Conservation (phyloP, 129 eudicot genomes). For the Apium graveolens region DNA sequence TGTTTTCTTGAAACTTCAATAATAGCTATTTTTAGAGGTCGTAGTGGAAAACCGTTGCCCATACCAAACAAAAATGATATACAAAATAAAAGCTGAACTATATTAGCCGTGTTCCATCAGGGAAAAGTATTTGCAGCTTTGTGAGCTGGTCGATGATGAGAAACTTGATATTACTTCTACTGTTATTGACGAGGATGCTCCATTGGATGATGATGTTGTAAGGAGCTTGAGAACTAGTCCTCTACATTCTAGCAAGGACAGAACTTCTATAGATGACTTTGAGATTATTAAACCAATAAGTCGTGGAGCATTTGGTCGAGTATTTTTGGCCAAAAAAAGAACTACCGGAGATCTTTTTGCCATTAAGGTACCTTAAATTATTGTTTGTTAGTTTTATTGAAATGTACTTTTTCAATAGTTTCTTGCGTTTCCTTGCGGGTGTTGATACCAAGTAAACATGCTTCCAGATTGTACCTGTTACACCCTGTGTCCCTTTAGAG, state of each 20-base stretch:
- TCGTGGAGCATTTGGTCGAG: constrained; percentile 97
- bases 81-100: constrained; percentile 45
- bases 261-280: constrained; percentile 90
- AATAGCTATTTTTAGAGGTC: neutral
- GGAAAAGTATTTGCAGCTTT: constrained; percentile 95
- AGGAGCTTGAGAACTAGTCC: constrained; percentile 92
- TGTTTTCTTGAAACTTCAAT: neutral
- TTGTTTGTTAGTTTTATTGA: neutral
- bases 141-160: constrained; percentile 82
- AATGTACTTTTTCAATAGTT: neutral
- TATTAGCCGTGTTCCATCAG: constrained; percentile 29
- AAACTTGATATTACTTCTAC: constrained; percentile 70
- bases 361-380: constrained; percentile 52
- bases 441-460: neutral
- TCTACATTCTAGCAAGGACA: constrained; percentile 71
- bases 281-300: constrained; percentile 97
- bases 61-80: constrained; percentile 90
- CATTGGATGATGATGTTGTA: constrained; percentile 86
- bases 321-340: constrained; percentile 86
- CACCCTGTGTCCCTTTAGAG: neutral
- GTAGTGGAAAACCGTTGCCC: constrained; percentile 19
- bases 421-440: neutral
- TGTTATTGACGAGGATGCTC: constrained; percentile 92
- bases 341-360: constrained; percentile 96
- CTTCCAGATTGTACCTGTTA: neutral